Evolutionary conservation across 441 rosid genomes (phyloP), one percentile per base, ranked within the genome.

Genomic region (Arabidopsis lyrata): DNA sequence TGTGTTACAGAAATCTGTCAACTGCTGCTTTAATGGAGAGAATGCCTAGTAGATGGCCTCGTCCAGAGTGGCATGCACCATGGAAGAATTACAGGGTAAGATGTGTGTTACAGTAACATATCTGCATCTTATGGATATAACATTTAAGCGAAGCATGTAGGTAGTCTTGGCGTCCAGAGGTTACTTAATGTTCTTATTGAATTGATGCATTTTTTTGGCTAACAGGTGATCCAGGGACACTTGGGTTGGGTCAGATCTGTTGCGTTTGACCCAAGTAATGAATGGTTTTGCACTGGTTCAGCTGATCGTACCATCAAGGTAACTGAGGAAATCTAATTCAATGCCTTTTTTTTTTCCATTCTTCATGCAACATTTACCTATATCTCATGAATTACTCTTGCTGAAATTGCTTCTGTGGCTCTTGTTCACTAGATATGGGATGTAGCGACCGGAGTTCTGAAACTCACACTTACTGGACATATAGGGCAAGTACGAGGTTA

Each of bases 11-110:
- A 80, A 83, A 80, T 61, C 47, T 57, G 2, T 87, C 97, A 62
- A 92, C 95, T 48, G 75, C 95, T 58, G 96, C 98, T 22, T 60
- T 92, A 74, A 88, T 92, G 82, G 99, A 95, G 79, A 91, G 99
- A 80, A 88, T 92, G 44, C 96, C 93, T 34, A 92, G 98, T 85
- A 88, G 80, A 84, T 95, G 99, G 99, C 99, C 99, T 1, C 96
- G 91, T 69, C 98, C 99, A 34, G 85, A 74, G 47, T 92, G 99
- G 99, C 99, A 78, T 85, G 79, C 95, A 70, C 97, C 98, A 62
- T 95, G 99, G 97, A 92, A 90, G 87, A 89, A 91, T 83, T 92
- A 92, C 80, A 86, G 95, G 87, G 98, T 92, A 78, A 78, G 82
- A 77, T 55, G 18, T 45, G 11, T 62, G 64, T 36, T 48, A 35